Conservation (phyloP, 768 basidiomycete species). For the Hebeloma cylindrosporum region DNA sequence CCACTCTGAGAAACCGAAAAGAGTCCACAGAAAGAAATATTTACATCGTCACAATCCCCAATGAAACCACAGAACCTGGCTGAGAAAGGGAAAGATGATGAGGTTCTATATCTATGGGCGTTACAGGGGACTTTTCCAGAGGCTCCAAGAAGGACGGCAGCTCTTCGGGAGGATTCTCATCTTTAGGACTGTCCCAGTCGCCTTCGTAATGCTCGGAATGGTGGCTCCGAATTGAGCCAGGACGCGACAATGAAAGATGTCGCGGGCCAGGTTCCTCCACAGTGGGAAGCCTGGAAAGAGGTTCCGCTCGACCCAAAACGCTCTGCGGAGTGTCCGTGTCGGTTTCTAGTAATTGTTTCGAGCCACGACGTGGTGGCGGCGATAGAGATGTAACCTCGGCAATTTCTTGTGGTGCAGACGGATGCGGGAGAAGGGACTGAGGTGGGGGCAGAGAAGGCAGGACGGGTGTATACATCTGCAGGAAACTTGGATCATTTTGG, state of each 20-base stretch:
- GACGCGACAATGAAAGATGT: slow-evolving; percentile 44
- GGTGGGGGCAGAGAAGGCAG: slow-evolving; percentile 38
- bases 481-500: slow-evolving; percentile 60
- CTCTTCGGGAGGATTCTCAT: slow-evolving; percentile 13
- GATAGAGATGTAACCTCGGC: slow-evolving; percentile 45
- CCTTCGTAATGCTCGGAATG: slow-evolving; percentile 13
- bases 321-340: slow-evolving; percentile 24
- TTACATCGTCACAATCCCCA: slow-evolving; percentile 47
- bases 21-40: no score
- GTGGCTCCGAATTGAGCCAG: slow-evolving; percentile 39
- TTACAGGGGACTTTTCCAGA: slow-evolving; percentile 28
- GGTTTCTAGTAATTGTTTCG: slow-evolving; percentile 44
- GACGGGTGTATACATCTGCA: slow-evolving; percentile 51
- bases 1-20: no score
- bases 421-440: slow-evolving; percentile 20
- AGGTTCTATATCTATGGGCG: slow-evolving; percentile 32
- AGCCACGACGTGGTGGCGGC: slow-evolving; percentile 63
- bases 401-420: slow-evolving; percentile 20
- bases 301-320: background rate
- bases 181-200: slow-evolving; percentile 18
- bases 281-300: slow-evolving; percentile 8
- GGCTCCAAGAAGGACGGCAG: no score
- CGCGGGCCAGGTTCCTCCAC: slow-evolving; percentile 10
- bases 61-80: slow-evolving; percentile 53
- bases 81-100: slow-evolving; percentile 43